Evolutionary conservation across 2,329 filamentous ascomycete species (phyloP).

Genomic region (Xylariaceae sp.): DNA sequence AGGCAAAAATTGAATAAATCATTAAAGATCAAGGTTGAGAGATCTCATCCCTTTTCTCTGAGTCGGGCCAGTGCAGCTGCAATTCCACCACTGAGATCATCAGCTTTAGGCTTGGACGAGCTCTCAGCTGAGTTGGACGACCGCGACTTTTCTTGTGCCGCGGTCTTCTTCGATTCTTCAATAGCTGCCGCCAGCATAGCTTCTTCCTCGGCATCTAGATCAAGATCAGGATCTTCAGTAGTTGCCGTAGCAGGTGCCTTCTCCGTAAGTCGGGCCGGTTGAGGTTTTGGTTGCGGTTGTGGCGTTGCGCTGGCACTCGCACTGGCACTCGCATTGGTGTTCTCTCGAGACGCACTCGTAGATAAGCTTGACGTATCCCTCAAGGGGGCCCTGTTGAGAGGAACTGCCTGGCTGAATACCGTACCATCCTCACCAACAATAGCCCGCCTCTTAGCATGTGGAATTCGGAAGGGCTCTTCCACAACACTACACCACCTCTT

Average conservation of each 20-base stretch:
- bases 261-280: conserved; percentile 1
- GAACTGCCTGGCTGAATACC: conserved; percentile 36
- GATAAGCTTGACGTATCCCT: conserved; percentile 36
- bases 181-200: conserved; percentile 45
- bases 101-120: conserved; percentile 29
- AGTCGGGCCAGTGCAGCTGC: conserved; percentile 57
- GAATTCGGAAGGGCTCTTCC: conserved; percentile 75
- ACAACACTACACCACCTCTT: conserved; percentile 77
- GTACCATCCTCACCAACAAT: conserved; percentile 26
- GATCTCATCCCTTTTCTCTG: conserved; percentile 39
- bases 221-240: conserved; percentile 30
- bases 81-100: conserved; percentile 51
- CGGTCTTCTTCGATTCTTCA: conserved; percentile 41
- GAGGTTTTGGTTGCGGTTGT: conserved; percentile 11
- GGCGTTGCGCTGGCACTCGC: conserved; percentile 20
- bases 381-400: conserved; percentile 38
- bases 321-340: conserved; percentile 15
- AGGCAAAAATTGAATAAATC: background rate
- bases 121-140: conserved; percentile 15
- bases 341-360: conserved; percentile 24
- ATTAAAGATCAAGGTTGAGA: conserved; percentile 2
- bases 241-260: background rate
- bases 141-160: conserved; percentile 28
- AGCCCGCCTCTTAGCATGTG: conserved; percentile 53
- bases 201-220: conserved; percentile 45